Base-by-base conservation (phyloP, 2,329 filamentous ascomycete genomes). In the Xylariomycetidae sp. region DNA sequence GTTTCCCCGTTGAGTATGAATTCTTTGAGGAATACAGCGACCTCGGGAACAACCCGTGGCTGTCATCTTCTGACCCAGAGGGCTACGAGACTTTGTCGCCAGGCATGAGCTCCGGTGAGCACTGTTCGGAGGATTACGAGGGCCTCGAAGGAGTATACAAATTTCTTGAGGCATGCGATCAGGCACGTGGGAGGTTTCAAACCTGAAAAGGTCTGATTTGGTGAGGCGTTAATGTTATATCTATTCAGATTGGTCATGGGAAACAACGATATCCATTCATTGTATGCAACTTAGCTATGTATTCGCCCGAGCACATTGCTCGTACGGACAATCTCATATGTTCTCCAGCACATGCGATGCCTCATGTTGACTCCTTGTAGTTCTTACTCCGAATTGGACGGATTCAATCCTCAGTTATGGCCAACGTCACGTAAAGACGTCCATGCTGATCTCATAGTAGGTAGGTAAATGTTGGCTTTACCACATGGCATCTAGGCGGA, bases 91-190 rank as follows among this genome's bases (percentile, higher is more conserved):
- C 63, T 42, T 64, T 68, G 62, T 69, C 70, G n/a, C 64, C 65
- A 7, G 60, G 61, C 2, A 42, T 49, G 25, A 68, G 60, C 44
- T 67, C 66, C 6, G 60, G 54, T 12, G 64, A 64, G 40, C 62
- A 64, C 26, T 56, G 52, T 25, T 68, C 68, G 1, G 61, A 67
- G 28, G 66, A 70, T 3, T 74, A 66, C 39, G 71, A 77, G 31
- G 72, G 73, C 1, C 44, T 76, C 3, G 70, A 76, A 38, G 74
- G 72, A 4, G 68, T 78, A 22, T 74, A 77, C 49, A 63, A 65
- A 12, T 78, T 78, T 42, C 38, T 78, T 19, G 72, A 74, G 46
- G 74, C 75, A 46, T 78, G 73, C 44, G 72, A 76, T 39, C 63
- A 65, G 13, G 52, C 52, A 16, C 39, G 32, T 2, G 45, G 44